Evolutionary conservation across 768 basidiomycete genomes (phyloP).

Genomic region (Phylloporus scabripes): DNA sequence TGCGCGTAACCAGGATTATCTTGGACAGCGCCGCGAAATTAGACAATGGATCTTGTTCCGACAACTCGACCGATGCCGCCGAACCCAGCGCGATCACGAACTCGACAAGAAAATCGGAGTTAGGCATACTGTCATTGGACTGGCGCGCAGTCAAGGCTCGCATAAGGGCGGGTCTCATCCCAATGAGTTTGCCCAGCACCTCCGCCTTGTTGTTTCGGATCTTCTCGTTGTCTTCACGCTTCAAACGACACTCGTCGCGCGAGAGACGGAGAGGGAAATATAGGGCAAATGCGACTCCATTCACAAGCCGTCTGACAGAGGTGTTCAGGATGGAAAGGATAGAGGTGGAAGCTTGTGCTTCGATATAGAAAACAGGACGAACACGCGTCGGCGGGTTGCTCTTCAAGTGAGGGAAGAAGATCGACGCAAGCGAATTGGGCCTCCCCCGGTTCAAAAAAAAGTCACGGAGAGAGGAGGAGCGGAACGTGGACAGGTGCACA

Average conservation of each 20-base stretch:
- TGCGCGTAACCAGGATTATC: constrained; percentile 23
- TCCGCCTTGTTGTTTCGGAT: constrained; percentile 67
- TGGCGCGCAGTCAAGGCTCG: constrained; percentile 22
- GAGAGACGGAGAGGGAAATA: constrained; percentile 56
- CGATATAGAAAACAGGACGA: constrained; percentile 5
- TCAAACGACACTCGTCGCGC: constrained; percentile 61
- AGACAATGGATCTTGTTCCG: constrained; percentile 9
- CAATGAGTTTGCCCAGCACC: constrained; percentile 57
- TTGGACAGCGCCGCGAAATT: constrained; percentile 16
- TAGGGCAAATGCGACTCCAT: constrained; percentile 11
- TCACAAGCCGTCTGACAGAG: constrained; percentile 8
- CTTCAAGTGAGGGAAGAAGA: constrained; percentile 63
- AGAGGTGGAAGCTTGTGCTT: constrained; percentile 5
- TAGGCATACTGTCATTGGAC: constrained; percentile 1
- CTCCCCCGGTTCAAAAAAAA: constrained; percentile 42
- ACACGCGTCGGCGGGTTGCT: constrained; percentile 21
- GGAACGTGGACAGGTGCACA: constrained; percentile 43
- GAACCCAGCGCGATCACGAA: constrained; percentile 19
- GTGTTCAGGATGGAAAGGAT: constrained; percentile 7
- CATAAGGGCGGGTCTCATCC: constrained; percentile 45
- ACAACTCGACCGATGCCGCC: constrained; percentile 12
- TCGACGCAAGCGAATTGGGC: constrained; percentile 47
- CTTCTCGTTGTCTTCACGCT: constrained; percentile 52
- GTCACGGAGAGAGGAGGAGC: constrained; percentile 42
- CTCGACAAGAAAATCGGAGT: constrained; percentile 16